A percentile compares a stretch with the other conserved stretches of the same genome.
These are phyloP conservation scores for Penicillium corylophilum DNA, from an alignment of 2,329 filamentous ascomycete genomes.

Conservation along the genomic window DNA sequence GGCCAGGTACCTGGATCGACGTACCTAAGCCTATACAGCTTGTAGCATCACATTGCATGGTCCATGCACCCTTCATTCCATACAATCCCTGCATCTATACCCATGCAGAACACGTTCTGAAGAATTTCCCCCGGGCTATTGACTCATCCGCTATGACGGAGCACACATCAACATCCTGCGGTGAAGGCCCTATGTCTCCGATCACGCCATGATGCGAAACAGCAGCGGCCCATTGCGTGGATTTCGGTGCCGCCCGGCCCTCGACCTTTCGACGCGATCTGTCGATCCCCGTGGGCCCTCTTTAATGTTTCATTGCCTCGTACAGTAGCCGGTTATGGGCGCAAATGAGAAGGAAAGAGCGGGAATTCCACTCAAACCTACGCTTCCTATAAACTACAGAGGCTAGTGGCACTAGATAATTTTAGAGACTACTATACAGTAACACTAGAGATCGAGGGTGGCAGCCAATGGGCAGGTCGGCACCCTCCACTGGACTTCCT, in stretches of 20 bases:
- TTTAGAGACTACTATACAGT: neutral
- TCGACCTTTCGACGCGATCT: constrained; percentile 1
- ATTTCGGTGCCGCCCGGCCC: constrained; percentile 1
- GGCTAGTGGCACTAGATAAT: neutral
- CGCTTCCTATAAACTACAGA: neutral
- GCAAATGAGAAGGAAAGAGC: neutral
- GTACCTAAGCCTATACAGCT: neutral
- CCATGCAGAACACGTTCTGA: neutral
- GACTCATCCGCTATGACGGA: neutral
- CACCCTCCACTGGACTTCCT: constrained; percentile 23
- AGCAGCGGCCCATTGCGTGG: neutral
- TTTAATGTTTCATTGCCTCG: constrained; percentile 1
- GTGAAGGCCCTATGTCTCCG: neutral
- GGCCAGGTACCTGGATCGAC: neutral
- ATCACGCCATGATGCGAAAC: constrained; percentile 8
- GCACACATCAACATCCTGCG: neutral
- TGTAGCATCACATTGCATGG: neutral
- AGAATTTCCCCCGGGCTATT: neutral
- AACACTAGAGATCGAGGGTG: neutral
- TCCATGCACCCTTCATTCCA: neutral
- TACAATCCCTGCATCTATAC: neutral
- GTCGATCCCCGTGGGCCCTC: constrained; percentile 6
- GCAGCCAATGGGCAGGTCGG: constrained; percentile 9
- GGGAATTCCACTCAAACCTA: neutral
- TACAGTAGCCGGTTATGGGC: constrained; percentile 11